Evolutionary conservation across 2,329 filamentous ascomycete genomes (phyloP).

Genomic region (Ambrosiella xylebori): DNA sequence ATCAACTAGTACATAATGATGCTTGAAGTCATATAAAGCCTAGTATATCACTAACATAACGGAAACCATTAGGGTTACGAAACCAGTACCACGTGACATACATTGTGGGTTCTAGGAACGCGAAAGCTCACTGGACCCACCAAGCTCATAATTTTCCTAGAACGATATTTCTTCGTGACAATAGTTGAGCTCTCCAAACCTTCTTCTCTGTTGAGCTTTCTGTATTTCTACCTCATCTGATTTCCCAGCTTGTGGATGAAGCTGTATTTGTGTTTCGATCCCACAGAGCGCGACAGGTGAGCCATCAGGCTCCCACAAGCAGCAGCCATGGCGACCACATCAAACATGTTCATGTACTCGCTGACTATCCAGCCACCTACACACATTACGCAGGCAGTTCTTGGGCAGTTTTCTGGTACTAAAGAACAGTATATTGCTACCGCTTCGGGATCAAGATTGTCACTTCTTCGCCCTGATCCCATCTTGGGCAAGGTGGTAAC

Average conservation of each 20-base stretch:
- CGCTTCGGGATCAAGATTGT: constrained; percentile 76
- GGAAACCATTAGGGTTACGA: too few relatives aligned
- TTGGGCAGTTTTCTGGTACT: constrained; percentile 89
- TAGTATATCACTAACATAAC: too few relatives aligned
- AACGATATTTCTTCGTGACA: constrained; percentile 3
- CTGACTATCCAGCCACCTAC: constrained; percentile 88
- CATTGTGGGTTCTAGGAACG: too few relatives aligned
- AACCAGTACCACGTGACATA: too few relatives aligned
- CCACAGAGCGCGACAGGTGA: constrained; percentile 12
- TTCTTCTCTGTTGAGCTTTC: not conserved
- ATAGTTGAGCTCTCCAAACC: not conserved
- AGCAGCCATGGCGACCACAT: constrained; percentile 79
- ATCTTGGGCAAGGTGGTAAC: constrained; percentile 73
- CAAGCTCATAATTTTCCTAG: constrained; percentile 1
- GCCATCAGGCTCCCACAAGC: constrained; percentile 17
- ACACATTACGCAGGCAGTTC: constrained; percentile 73
- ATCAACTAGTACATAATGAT: too few relatives aligned
- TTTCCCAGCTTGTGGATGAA: constrained; percentile 12
- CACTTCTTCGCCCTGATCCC: constrained; percentile 72
- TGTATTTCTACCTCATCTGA: constrained; percentile 4
- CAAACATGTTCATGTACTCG: constrained; percentile 97
- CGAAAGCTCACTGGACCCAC: constrained; percentile 3
- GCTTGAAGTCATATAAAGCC: too few relatives aligned
- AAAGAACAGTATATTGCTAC: constrained; percentile 97
- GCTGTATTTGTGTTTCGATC: constrained; percentile 9